Percentiles rank a stretch among this genome's conserved stretches.
These are phyloP conservation scores for Melastoma candidum DNA, from an alignment of 441 rosid genomes.

Conservation along the genomic window DNA sequence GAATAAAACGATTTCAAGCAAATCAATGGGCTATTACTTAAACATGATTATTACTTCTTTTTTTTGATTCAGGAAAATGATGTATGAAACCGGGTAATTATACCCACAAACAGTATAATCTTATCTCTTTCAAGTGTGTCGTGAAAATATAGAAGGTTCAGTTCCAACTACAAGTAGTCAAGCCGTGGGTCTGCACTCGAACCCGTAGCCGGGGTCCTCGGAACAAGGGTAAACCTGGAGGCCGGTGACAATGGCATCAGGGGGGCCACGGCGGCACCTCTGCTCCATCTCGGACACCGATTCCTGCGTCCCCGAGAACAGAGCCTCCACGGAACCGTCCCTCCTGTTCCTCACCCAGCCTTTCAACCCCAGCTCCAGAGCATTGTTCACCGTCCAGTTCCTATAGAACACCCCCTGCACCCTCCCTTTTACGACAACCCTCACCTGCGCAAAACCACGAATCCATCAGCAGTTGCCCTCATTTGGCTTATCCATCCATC, in stretches of 20 bases:
- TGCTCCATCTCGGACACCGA: conserved; percentile 71
- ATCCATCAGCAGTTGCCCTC: conserved; percentile 7
- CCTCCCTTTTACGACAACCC: conserved; percentile 65
- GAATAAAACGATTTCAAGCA: no score
- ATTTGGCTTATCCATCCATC: neutral
- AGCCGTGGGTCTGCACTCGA: conserved; percentile 47
- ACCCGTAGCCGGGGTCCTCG: conserved; percentile 61
- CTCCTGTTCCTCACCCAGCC: conserved; percentile 91
- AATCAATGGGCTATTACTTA: no score
- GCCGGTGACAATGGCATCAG: conserved; percentile 65
- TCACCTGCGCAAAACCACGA: conserved; percentile 38
- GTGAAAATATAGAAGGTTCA: no score
- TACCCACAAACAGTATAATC: no score
- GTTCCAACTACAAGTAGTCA: conserved; percentile 17
- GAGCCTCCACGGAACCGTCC: conserved; percentile 85
- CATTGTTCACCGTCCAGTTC: conserved; percentile 82
- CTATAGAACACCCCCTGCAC: conserved; percentile 91
- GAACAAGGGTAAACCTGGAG: conserved; percentile 56
- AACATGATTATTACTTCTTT: no score
- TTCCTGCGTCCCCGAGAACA: conserved; percentile 58
- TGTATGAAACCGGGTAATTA: no score
- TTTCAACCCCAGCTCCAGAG: conserved; percentile 53
- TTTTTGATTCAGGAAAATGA: no score
- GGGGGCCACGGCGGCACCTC: conserved; percentile 83
- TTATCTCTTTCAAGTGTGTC: no score